Evolutionary conservation across 2,329 filamentous ascomycete species (phyloP).

Genomic region (Colletotrichum graminicola): DNA sequence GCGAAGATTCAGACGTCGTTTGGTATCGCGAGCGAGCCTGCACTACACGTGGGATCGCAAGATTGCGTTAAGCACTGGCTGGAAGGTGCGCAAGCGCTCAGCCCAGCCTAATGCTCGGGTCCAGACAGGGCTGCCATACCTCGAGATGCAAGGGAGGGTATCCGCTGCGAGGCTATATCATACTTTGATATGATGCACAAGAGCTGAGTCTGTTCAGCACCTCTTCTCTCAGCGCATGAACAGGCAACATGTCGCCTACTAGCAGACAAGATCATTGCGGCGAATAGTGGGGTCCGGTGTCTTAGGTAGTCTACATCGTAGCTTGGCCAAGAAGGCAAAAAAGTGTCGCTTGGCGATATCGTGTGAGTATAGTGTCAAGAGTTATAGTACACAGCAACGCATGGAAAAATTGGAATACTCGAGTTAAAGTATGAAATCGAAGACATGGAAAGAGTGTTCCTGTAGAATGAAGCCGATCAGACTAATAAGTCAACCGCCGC

Average conservation of each 20-base stretch:
- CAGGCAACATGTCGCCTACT: background rate
- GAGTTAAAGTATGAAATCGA: no score
- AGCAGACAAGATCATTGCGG: background rate
- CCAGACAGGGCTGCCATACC: background rate
- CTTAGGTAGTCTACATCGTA: background rate
- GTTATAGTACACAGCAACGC: no score
- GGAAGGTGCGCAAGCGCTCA: background rate
- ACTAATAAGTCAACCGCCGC: no score
- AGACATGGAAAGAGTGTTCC: no score
- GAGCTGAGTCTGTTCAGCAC: constrained; percentile 9
- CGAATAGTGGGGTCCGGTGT: background rate
- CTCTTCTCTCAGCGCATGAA: constrained; percentile 21
- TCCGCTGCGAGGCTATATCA: background rate
- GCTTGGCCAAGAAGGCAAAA: background rate
- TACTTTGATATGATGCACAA: constrained; percentile 11
- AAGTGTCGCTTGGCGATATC: no score
- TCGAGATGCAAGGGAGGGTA: background rate
- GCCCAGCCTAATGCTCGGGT: no score
- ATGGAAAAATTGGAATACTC: no score
- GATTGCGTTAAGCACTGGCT: no score
- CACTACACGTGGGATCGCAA: background rate
- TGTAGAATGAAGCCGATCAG: no score
- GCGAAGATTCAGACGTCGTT: background rate
- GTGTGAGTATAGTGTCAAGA: no score
- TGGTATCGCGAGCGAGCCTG: background rate